Base-by-base conservation (phyloP, 805 yeast species). In the Schwanniomyces sp. region DNA sequence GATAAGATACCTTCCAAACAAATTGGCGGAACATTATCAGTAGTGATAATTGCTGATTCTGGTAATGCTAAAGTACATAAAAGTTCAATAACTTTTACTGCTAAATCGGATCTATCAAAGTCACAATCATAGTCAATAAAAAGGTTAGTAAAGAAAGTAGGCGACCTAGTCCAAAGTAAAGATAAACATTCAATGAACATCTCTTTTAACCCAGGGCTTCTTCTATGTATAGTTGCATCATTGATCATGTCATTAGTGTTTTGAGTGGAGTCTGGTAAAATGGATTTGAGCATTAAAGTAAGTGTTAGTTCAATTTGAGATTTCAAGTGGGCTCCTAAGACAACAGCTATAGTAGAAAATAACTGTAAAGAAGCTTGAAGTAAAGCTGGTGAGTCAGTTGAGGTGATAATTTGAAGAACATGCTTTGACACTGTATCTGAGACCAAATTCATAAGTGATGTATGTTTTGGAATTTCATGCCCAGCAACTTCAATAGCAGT, bases 101-200 rank as follows among this genome's bases (percentile, higher is more conserved):
- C 78, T 47, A 95, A 67, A 62, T 94, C 97, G 1, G 85, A 77
- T 54, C 92, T 81, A 50, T 90, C 96, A 53, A 90, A 84, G 60
- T 90, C 92, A 66, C 98, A 92, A 64, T 94, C 99, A 63, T 84
- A 94, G 47, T 84, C 85, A 46, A 88, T 84, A 62, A 88, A 94
- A 30, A 91, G 64, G 39, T 82, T 79, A 11, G 90, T 80, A 63
- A 91, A 90, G 48, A 89, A 84, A 3, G 79, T 70, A 1, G 96
- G 92, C 0, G 88, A 81, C 48, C 96, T 78, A 5, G 85, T 79
- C 96, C 95, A 88, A 26, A 88, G 67, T 41, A 86, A 82, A 3
- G 96, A 87, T 2, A 92, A 68, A 10, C 91, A 84, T 66, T 94
- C 99, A 37, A 91, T 79, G 54, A 94, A 74, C 50, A 88, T 75